phyloP scores from a whole-genome alignment of 2,329 filamentous ascomycete species.

The Xylariaceae sp. region DNA sequence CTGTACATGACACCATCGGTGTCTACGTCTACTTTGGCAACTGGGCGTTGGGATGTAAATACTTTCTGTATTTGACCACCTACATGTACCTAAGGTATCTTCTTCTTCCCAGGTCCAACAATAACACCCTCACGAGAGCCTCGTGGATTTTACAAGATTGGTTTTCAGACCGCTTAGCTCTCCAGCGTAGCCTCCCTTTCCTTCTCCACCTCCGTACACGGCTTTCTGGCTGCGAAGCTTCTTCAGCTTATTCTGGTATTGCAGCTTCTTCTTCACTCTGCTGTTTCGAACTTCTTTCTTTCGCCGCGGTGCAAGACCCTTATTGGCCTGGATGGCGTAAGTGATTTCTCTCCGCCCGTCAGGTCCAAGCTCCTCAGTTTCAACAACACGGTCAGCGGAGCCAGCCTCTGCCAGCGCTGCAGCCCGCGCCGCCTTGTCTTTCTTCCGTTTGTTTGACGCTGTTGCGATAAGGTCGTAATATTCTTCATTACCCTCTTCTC shows the following conservation, averaged over 20 bases:
- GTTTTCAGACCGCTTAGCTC: slow-evolving; percentile 95
- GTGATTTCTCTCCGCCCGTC: slow-evolving; percentile 91
- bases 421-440: slow-evolving; percentile 61
- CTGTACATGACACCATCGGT: too few species aligned
- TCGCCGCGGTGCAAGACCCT: slow-evolving; percentile 81
- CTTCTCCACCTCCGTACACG: slow-evolving; percentile 80
- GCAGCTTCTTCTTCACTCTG: slow-evolving; percentile 95
- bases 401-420: slow-evolving; percentile 57
- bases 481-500: slow-evolving; percentile 60
- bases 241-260: slow-evolving; percentile 96
- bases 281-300: slow-evolving; percentile 96
- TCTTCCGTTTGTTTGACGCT: slow-evolving; percentile 64
- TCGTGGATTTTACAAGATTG: slow-evolving; percentile 87
- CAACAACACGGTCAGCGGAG: slow-evolving; percentile 60
- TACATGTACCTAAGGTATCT: too few species aligned
- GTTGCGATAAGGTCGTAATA: slow-evolving; percentile 89
- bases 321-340: slow-evolving; percentile 96
- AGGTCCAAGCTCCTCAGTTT: slow-evolving; percentile 65
- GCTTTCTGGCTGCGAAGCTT: slow-evolving; percentile 85
- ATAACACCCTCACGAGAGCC: slow-evolving; percentile 45
- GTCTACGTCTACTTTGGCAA: too few species aligned
- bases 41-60: too few species aligned
- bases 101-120: too few species aligned
- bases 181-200: slow-evolving; percentile 81
- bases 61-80: too few species aligned